Base-by-base conservation (phyloP, 164 flowering plant genomes). In the Sextonia rubra region DNA sequence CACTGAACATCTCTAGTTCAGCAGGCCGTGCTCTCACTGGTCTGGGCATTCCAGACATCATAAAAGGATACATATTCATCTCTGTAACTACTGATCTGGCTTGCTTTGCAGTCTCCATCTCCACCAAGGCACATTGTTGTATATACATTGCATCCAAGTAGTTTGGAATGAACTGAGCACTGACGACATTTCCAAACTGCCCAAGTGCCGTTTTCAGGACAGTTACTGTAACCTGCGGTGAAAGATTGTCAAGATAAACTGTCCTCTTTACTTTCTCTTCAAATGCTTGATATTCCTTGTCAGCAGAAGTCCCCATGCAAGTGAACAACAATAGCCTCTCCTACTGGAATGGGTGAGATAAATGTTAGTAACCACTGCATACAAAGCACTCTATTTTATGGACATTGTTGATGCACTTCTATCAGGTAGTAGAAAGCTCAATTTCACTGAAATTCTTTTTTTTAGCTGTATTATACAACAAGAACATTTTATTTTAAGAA, bases 31-130 rank as follows among this genome's bases (percentile, higher is more conserved):
- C 92, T 74, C 89, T 88, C 27, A 87, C 92, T 44, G 97, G 96
- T 85, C 94, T 84, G 6, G 97, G 98, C 93, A 90, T 89, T 60
- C 97, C 98, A 30, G 76, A 80, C 47, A 92, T 81, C 98, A 92
- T 94, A 82, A 94, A 89, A 0, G 92, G 91, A 30, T 49, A 72
- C 3, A 73, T 66, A 0, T 67, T 14, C 58, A 88, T 22, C 60
- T 73, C 76, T 0, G 48, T 3, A 6, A 88, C 30, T 2, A 90
- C 70, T 0, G 62, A 56, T 26, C 49, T 47, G 0, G 93, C 97
- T 73, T 86, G 82, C 68, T 75, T 81, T 0, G 66, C 25, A 12
- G 56, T 76, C 61, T 83, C 87, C 91, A 94, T 81, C 82, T 92
- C 98, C 69, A 92, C 91, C 71, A 92, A 74, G n/a, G 91, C 96